Evolutionary conservation across 805 yeast species (phyloP), one percentile per base, ranked within the genome.

Genomic region (Lachancea lanzarotensis): DNA sequence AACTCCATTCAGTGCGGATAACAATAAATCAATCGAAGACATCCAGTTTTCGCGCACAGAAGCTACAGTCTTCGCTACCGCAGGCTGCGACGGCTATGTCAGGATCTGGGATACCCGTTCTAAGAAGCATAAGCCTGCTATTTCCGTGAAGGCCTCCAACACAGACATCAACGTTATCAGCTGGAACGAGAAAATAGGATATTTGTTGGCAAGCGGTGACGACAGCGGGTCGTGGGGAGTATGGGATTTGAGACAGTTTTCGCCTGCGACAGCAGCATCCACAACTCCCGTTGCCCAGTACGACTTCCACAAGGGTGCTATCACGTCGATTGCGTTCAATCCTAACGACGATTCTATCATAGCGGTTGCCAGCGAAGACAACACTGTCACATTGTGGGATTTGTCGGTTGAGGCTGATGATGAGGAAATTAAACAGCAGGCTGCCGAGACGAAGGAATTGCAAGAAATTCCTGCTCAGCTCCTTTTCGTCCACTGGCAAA

Each of bases 381-480:
- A 89, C 65, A 93, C 98, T 5, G 97, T 93, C 8, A 89, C 97
- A 1, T 71, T 93, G 53, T 93, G 98, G 98, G 98, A 93, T 70
- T 74, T 93, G 63, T 91, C 97, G 11, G 98, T 93, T 13, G 98
- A 93, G 70, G 98, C 98, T 3, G 98, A 90, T 65, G 98, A 93
- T 62, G 98, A 91, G 62, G 98, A 91, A 67, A 84, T 91, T 53
- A 80, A 85, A 46, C 84, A 83, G 59, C 97, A 91, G 68, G 77
- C 79, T 55, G 75, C 79, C 46, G 93, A 84, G 56, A 76, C 81
- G 34, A 75, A 76, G 54, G 97, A 90, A 56, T 71, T 93, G 53
- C 82, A 81, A 53, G 95, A 84, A 57, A 86, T 91, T 51, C 98
- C 98, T 15, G 93, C 98, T 18, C 98, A 93, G 67, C 74, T 93